Base-by-base conservation (phyloP, 2,329 filamentous ascomycete genomes). In the Aspergillus cejpii region DNA sequence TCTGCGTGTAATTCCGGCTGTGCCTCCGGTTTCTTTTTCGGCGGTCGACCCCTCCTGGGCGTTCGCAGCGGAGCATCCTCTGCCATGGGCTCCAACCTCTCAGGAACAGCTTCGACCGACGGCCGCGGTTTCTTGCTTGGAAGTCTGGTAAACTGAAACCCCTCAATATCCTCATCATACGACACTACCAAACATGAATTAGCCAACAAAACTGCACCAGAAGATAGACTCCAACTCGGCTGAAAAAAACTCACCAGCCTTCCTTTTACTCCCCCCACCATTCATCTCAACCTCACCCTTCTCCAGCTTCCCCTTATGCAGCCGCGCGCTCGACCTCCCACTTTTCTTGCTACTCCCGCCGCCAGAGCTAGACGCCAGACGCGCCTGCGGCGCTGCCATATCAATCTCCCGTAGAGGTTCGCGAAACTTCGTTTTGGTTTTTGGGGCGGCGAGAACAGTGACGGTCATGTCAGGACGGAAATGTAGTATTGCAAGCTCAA, bases 131-230 rank as follows among this genome's bases (percentile, higher is more conserved):
- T 87, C 49, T 75, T 74, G 58, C 78, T 70, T 60, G 85, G 85
- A 8, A 81, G 73, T 50, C 85, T 79, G 51, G 82, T 80, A 63
- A 89, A 90, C 46, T 80, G 74, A 57, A 90, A 90, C 51, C 86
- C 86, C 57, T 85, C 85, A 70, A 86, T 82, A 58, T 85, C 78
- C 64, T 90, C 85, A 57, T 87, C 83, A 56, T 83, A 84, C 6
- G 41, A 20, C 50, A 68, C 74, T 71, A 50, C 28, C n/a, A 28
- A 14, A 12, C 4, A 19, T 1, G n/a, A 23, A 27, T 31, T 33
- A 21, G 20, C 3, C 20, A 34, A 17, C 10, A n/a, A n/a, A n/a
- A n/a, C n/a, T n/a, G n/a, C n/a, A n/a, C n/a, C n/a, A n/a, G n/a
- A n/a, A n/a, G n/a, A n/a, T n/a, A n/a, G n/a, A n/a, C n/a, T n/a